Base-by-base conservation (phyloP, 306 rosid genomes). In the Cicer chorassanicum region DNA sequence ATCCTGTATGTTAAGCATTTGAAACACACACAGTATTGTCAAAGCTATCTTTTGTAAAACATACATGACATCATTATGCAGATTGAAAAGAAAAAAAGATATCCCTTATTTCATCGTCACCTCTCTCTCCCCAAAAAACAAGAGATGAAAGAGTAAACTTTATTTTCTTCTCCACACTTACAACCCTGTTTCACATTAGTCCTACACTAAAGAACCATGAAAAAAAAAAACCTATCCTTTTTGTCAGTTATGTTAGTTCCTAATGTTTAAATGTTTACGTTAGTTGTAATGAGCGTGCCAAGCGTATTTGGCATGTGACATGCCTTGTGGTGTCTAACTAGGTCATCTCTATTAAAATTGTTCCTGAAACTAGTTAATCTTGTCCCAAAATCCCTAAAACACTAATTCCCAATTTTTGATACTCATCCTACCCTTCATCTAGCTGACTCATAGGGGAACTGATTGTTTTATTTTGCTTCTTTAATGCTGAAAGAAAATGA, bases 401-500 rank as follows among this genome's bases (percentile, higher is more conserved):
- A 29, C 5, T 6, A 59, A 29, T 11, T 3, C 18, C 66, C 43
- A 61, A 6, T 13, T 7, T 36, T 36, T 61, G 45, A 61, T 36
- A 34, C 2, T 5, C 9, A 3, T 7, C 41, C 41, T 59, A 7
- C 21, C 18, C 65, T 59, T 11, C 15, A 38, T 29, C 34, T 56
- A 56, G 40, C 65, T 11, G 42, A 59, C 43, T 12, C 65, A 19
- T 38, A 8, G 43, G 43, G 43, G 43, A 40, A 40, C 43, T 40
- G 43, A 21, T 21, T 40, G 6, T 6, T 5, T 40, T 40, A 6
- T 8, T 8, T 40, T 8, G 7, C 43, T 40, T 13, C n/a, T 40
- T 74, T 80, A 56, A 80, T 72, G 81, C 87, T 90, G 96, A 81
- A 51, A 42, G 78, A 78, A 69, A 89, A 85, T 84, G 93, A 90